These are phyloP conservation scores for Macrolepiota albuminosa DNA, from an alignment of 768 basidiomycete genomes.

Conservation along the genomic window DNA sequence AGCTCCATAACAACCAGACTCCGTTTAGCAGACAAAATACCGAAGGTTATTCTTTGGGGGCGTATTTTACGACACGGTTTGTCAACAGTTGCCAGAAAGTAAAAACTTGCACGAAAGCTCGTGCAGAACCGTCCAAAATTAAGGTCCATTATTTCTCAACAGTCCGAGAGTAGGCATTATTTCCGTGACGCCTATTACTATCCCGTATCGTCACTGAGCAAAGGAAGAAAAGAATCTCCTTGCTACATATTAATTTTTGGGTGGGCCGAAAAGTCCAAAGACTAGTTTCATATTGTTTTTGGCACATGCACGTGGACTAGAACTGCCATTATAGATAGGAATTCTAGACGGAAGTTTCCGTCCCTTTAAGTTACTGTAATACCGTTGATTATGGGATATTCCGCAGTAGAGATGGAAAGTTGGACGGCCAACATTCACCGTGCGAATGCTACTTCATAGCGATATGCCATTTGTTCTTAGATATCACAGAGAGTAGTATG, in stretches of 20 bases:
- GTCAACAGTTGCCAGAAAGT: not conserved
- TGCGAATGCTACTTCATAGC: not conserved
- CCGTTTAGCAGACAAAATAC: not conserved
- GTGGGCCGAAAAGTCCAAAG: not conserved
- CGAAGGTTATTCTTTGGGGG: not conserved
- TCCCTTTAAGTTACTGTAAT: not conserved
- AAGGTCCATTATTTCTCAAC: too few species aligned
- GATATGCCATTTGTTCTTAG: not conserved
- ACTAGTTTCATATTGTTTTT: not conserved
- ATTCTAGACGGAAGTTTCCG: too few species aligned
- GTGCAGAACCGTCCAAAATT: too few species aligned
- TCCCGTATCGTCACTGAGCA: not conserved
- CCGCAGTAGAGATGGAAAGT: not conserved
- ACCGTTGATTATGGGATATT: not conserved
- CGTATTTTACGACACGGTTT: not conserved
- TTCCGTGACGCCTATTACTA: not conserved
- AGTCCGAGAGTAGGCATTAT: too few species aligned
- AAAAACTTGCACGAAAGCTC: not conserved
- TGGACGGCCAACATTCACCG: not conserved
- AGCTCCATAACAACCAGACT: too few species aligned
- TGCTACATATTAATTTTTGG: not conserved
- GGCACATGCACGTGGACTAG: not conserved
- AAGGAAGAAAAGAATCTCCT: not conserved
- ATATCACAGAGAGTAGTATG: not conserved
- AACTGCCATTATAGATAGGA: not conserved